These are phyloP conservation scores for Nemania abortiva DNA, from an alignment of 2,329 filamentous ascomycete species.

Conservation along the genomic window DNA sequence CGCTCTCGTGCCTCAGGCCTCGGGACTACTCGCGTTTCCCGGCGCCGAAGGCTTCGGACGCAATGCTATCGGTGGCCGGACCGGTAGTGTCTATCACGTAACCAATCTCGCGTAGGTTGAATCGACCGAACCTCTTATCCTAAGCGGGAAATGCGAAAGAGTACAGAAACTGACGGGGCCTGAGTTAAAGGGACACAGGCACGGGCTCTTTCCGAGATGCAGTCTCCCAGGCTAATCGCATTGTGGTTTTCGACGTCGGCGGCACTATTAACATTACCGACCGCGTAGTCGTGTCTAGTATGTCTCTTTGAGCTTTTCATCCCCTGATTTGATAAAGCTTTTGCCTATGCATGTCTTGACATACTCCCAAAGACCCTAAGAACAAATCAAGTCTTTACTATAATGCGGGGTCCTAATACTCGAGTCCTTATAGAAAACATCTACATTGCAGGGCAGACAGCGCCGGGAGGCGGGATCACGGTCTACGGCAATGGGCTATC, in stretches of 20 bases:
- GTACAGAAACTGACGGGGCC: neutral
- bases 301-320: neutral
- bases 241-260: slow-evolving; percentile 63
- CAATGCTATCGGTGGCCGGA: slow-evolving; percentile 60
- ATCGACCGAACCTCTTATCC: neutral
- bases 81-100: slow-evolving; percentile 62
- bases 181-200: slow-evolving; percentile 55
- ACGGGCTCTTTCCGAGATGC: slow-evolving; percentile 64
- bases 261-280: slow-evolving; percentile 62
- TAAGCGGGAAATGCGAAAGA: neutral
- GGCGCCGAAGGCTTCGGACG: slow-evolving; percentile 64
- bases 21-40: slow-evolving; percentile 56
- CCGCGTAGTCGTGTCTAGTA: slow-evolving; percentile 58
- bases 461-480: slow-evolving; percentile 62
- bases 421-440: slow-evolving; percentile 53
- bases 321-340: neutral
- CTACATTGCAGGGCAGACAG: slow-evolving; percentile 64
- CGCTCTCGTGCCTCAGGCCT: slow-evolving; percentile 32
- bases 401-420: neutral
- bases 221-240: slow-evolving; percentile 61
- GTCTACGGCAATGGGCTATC: slow-evolving; percentile 67
- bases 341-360: neutral
- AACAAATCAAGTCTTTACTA: neutral
- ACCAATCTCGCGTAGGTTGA: slow-evolving; percentile 57
- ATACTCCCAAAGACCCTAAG: neutral